Evolutionary conservation across 83 land plant species (phyloP).

Genomic region (Diphasiastrum complanatum): DNA sequence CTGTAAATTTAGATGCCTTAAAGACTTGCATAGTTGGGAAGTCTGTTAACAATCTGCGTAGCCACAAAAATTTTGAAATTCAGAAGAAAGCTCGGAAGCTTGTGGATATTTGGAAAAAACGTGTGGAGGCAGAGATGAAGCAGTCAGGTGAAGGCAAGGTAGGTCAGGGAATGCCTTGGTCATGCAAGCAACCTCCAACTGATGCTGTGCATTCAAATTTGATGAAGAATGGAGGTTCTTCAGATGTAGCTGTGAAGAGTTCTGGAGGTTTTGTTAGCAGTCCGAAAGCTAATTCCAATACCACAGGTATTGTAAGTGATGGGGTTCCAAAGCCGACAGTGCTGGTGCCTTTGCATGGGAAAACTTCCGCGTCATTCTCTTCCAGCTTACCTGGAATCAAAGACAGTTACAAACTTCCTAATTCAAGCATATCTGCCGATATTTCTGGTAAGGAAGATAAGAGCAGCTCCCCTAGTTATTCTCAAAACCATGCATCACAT

Average conservation of each 20-base stretch:
- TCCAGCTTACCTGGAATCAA: too few relatives aligned
- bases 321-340: not conserved
- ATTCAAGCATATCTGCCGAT: too few relatives aligned
- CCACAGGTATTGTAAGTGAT: not conserved
- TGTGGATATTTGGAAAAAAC: constrained; percentile 6
- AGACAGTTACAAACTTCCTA: too few relatives aligned
- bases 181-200: not conserved
- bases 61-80: too few relatives aligned
- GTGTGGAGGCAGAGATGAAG: constrained; percentile 6
- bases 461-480: too few relatives aligned
- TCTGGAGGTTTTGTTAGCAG: not conserved
- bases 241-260: not conserved
- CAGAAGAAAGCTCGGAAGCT: constrained; percentile 3
- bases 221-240: not conserved
- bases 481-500: too few relatives aligned
- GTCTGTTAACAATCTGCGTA: constrained; percentile 6
- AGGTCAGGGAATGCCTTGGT: not conserved
- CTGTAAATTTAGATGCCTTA: not conserved
- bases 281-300: too few relatives aligned
- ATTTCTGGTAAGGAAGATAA: too few relatives aligned
- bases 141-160: not conserved
- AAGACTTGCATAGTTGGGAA: constrained; percentile 2
- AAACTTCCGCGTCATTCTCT: too few relatives aligned
- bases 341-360: too few relatives aligned
- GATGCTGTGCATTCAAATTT: not conserved